A percentile compares a stretch with the other conserved stretches of the same genome.
These are phyloP conservation scores for Rhizophlyctis rosea DNA, from an alignment of 192 early-diverging fungal species.

Conservation along the genomic window DNA sequence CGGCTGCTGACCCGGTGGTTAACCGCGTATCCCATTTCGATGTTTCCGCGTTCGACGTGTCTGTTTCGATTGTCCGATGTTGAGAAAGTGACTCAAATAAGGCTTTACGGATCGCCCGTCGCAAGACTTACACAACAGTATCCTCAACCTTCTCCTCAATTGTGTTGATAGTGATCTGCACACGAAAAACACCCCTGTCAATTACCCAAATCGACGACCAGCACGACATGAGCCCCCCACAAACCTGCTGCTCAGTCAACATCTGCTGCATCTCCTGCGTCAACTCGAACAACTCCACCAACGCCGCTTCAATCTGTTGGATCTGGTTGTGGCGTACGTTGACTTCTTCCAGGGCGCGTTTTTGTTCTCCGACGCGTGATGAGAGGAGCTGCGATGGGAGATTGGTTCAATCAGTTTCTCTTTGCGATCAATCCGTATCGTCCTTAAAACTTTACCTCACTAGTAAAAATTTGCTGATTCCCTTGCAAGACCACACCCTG, in stretches of 20 bases:
- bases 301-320: conserved; percentile 47
- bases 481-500: conserved; percentile 48
- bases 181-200: neutral
- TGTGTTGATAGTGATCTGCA: conserved; percentile 29
- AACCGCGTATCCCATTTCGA: conserved; percentile 45
- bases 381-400: conserved; percentile 34
- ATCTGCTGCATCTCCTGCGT: conserved; percentile 66
- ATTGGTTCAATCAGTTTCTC: no score
- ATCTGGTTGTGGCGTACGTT: conserved; percentile 61
- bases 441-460: no score
- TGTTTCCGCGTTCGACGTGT: conserved; percentile 30
- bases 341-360: conserved; percentile 52
- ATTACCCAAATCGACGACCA: neutral
- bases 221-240: neutral
- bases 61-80: no score
- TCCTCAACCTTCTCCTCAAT: conserved; percentile 45
- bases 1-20: conserved; percentile 30
- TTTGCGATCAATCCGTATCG: no score
- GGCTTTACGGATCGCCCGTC: neutral
- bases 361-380: conserved; percentile 42
- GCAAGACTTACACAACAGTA: conserved; percentile 10
- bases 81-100: neutral
- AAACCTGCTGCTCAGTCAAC: conserved; percentile 37
- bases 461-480: conserved; percentile 50
- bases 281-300: conserved; percentile 53